Percentiles rank a stretch among this genome's conserved stretches.
These are phyloP conservation scores for Ceratocystis alfenasii DNA, from an alignment of 2,329 filamentous ascomycete species.

Conservation along the genomic window DNA sequence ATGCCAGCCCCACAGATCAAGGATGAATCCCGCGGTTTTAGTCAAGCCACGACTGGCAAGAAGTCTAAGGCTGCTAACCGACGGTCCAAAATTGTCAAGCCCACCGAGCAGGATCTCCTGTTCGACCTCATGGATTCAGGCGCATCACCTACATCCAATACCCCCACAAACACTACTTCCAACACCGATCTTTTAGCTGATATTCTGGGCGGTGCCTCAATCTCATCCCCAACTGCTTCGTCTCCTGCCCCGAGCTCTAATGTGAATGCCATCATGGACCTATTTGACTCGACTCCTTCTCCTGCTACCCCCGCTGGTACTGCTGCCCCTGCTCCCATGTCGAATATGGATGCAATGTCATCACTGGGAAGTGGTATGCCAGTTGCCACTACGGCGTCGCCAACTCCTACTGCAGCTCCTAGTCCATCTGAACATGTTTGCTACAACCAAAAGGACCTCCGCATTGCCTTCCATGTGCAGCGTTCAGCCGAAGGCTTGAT, in stretches of 20 bases:
- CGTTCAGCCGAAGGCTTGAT: slow-evolving; percentile 67
- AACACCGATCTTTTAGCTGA: slow-evolving; percentile 83
- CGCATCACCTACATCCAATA: slow-evolving; percentile 38
- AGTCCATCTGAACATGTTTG: slow-evolving; percentile 51
- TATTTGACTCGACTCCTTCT: slow-evolving; percentile 50
- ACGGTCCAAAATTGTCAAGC: slow-evolving; percentile 65
- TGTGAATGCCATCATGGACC: slow-evolving; percentile 73
- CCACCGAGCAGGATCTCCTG: slow-evolving; percentile 80
- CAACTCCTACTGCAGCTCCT: slow-evolving; percentile 30
- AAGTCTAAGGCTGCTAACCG: slow-evolving; percentile 59
- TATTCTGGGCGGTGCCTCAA: slow-evolving; percentile 67
- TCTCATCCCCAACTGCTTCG: slow-evolving; percentile 30
- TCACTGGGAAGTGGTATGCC: slow-evolving; percentile 31
- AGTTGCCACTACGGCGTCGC: slow-evolving; percentile 21
- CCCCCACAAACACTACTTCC: slow-evolving; percentile 38
- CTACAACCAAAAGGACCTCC: slow-evolving; percentile 77
- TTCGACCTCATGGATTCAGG: slow-evolving; percentile 70
- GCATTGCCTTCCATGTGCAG: slow-evolving; percentile 71
- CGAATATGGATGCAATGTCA: slow-evolving; percentile 40
- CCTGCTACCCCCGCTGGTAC: slow-evolving; percentile 26
- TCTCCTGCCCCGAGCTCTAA: slow-evolving; percentile 45
- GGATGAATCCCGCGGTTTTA: slow-evolving; percentile 83
- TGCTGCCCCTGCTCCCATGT: slow-evolving; percentile 31
- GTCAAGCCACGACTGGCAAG: slow-evolving; percentile 54
- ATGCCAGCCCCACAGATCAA: slow-evolving; percentile 97